A percentile compares a stretch with the other conserved stretches of the same genome.
Conservation (phyloP, 768 basidiomycete species). For the Paxillus ammoniavirescens region DNA sequence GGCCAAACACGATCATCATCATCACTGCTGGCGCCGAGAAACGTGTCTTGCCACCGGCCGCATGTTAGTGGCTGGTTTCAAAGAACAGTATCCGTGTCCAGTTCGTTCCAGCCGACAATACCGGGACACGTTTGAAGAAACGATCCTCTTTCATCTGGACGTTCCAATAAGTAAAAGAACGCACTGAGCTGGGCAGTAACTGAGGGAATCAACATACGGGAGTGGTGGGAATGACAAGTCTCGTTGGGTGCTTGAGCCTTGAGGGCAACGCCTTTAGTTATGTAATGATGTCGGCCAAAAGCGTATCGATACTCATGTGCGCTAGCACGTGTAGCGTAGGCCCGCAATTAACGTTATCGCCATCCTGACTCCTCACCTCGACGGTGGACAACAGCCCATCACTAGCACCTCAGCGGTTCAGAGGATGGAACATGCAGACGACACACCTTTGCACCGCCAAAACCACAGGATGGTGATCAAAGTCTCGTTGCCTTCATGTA, state of each 20-base stretch:
- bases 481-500: background rate
- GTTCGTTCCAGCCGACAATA: background rate
- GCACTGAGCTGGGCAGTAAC: no score
- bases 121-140: background rate
- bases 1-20: background rate
- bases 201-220: background rate
- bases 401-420: no score
- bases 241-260: no score
- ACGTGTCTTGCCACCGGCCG: constrained; percentile 15
- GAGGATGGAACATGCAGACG: no score
- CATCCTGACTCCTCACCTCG: no score
- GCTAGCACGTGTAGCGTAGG: background rate
- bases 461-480: background rate
- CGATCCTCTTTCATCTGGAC: background rate
- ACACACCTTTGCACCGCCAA: constrained; percentile 10
- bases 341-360: no score
- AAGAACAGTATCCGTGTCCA: background rate
- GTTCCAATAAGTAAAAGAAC: no score
- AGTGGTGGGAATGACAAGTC: background rate
- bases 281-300: background rate
- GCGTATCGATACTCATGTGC: no score
- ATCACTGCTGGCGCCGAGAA: constrained; percentile 9
- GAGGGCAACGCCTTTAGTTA: background rate
- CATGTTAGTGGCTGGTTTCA: background rate
- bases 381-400: no score